Conservation (phyloP, 2,329 filamentous ascomycete genomes). For the Sordariomycetes sp. region DNA sequence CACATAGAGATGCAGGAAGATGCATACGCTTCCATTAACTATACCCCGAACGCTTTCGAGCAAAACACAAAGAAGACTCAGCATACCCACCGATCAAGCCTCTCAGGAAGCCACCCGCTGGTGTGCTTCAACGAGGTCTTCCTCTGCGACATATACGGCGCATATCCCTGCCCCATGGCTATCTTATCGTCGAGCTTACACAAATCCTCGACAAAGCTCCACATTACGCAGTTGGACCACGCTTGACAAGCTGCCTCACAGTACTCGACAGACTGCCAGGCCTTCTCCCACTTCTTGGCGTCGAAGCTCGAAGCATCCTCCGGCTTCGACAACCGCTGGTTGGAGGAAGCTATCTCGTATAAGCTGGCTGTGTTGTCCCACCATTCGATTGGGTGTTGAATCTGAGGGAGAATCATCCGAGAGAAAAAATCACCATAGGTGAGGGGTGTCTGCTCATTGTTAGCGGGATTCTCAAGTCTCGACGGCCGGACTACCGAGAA, state of each 20-base stretch:
- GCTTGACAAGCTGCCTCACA: conserved; percentile 12
- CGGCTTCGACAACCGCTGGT: conserved; percentile 7
- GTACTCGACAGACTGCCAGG: conserved; percentile 11
- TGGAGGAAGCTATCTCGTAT: conserved; percentile 12
- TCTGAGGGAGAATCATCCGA: conserved; percentile 9
- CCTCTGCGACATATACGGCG: conserved; percentile 11
- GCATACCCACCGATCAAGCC: conserved; percentile 10
- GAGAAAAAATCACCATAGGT: conserved; percentile 13
- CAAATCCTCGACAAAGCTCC: conserved; percentile 13
- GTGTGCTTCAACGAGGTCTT: conserved; percentile 14
- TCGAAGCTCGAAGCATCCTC: conserved; percentile 7
- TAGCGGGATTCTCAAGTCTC: neutral
- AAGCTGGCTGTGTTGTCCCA: conserved; percentile 13
- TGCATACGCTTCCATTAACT: too few relatives aligned
- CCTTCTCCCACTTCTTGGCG: conserved; percentile 9
- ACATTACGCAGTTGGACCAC: conserved; percentile 11
- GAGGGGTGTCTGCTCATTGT: conserved; percentile 8
- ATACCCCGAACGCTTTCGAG: too few relatives aligned
- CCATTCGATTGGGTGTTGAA: conserved; percentile 10
- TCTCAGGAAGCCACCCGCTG: conserved; percentile 13
- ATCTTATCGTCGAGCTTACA: conserved; percentile 16
- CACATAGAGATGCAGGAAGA: too few relatives aligned
- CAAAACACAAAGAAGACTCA: too few relatives aligned
- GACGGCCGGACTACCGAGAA: conserved; percentile 7
- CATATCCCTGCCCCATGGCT: conserved; percentile 12